These are phyloP conservation scores for Xylaria sp. DNA, from an alignment of 2,329 filamentous ascomycete species.

Conservation along the genomic window DNA sequence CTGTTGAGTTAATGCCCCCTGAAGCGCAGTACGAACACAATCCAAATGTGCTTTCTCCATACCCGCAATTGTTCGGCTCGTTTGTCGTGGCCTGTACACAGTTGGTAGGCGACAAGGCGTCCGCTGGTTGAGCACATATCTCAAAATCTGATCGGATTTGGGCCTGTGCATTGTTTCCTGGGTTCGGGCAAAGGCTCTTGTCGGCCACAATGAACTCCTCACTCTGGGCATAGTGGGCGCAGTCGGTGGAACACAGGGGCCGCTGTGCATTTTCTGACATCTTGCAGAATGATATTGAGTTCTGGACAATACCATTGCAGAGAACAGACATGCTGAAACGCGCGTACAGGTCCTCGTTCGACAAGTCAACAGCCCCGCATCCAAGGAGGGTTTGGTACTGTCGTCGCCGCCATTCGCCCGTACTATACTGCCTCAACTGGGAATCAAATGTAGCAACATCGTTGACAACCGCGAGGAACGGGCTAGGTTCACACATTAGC, in stretches of 20 bases:
- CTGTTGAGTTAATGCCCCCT: slow-evolving; percentile 87
- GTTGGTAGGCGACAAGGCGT: slow-evolving; percentile 71
- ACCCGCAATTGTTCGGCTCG: slow-evolving; percentile 88
- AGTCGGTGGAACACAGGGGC: slow-evolving; percentile 88
- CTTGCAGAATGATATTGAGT: slow-evolving; percentile 73
- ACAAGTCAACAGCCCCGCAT: slow-evolving; percentile 76
- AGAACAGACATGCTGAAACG: slow-evolving; percentile 91
- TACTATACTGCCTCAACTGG: slow-evolving; percentile 74
- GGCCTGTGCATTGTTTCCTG: slow-evolving; percentile 67
- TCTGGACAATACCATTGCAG: slow-evolving; percentile 93
- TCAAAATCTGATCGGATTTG: slow-evolving; percentile 93
- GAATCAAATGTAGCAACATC: slow-evolving; percentile 78
- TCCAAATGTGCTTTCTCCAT: slow-evolving; percentile 70
- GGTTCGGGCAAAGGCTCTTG: slow-evolving; percentile 70
- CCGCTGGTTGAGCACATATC: slow-evolving; percentile 82
- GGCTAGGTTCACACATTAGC: slow-evolving; percentile 55
- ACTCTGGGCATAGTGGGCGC: slow-evolving; percentile 84
- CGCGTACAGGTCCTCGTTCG: slow-evolving; percentile 83
- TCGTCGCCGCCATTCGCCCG: slow-evolving; percentile 73
- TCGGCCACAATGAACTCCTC: slow-evolving; percentile 85
- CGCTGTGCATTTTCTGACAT: slow-evolving; percentile 67
- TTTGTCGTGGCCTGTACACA: slow-evolving; percentile 82
- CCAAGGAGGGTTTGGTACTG: slow-evolving; percentile 86
- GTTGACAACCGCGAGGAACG: slow-evolving; percentile 84
- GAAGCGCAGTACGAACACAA: slow-evolving; percentile 86